Evolutionary conservation across 1,139 yeast genomes (phyloP).

Genomic region (Entelexis paramagnoliae): DNA sequence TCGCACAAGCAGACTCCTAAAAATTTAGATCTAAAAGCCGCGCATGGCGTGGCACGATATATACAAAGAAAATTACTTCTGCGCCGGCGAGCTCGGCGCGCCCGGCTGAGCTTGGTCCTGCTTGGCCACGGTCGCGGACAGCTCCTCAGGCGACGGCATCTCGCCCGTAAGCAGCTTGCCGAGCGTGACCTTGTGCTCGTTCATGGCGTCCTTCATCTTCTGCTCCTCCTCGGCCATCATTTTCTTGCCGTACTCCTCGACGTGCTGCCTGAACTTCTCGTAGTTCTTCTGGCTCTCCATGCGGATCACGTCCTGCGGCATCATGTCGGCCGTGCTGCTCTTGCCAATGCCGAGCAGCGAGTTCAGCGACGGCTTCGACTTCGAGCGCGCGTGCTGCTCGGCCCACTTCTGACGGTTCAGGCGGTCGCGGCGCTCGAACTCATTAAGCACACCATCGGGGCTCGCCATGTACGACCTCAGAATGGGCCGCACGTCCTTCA

Average conservation of each 20-base stretch:
- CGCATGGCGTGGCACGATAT: background rate
- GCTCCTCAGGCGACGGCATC: conserved; percentile 74
- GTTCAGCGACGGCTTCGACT: conserved; percentile 29
- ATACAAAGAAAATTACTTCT: conserved; percentile 6
- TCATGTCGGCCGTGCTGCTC: conserved; percentile 50
- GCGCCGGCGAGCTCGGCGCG: background rate
- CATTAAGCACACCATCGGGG: conserved; percentile 56
- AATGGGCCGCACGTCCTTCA: conserved; percentile 83
- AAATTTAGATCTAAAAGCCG: background rate
- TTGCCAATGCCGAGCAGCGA: conserved; percentile 29
- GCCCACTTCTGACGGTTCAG: conserved; percentile 66
- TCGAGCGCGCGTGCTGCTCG: conserved; percentile 33
- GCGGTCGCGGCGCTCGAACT: conserved; percentile 67
- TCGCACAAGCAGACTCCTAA: background rate
- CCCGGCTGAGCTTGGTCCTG: conserved; percentile 31
- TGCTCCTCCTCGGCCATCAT: conserved; percentile 70
- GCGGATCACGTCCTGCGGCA: conserved; percentile 84
- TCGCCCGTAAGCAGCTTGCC: conserved; percentile 80
- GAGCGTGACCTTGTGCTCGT: conserved; percentile 65
- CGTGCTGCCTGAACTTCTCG: conserved; percentile 68
- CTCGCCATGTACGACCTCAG: conserved; percentile 57
- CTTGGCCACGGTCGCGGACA: conserved; percentile 49
- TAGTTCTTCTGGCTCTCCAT: conserved; percentile 90
- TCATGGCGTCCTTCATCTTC: conserved; percentile 68
- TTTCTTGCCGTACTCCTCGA: conserved; percentile 83